These are phyloP conservation scores for Barnettozyma californica DNA, from an alignment of 805 yeast genomes.

Conservation along the genomic window DNA sequence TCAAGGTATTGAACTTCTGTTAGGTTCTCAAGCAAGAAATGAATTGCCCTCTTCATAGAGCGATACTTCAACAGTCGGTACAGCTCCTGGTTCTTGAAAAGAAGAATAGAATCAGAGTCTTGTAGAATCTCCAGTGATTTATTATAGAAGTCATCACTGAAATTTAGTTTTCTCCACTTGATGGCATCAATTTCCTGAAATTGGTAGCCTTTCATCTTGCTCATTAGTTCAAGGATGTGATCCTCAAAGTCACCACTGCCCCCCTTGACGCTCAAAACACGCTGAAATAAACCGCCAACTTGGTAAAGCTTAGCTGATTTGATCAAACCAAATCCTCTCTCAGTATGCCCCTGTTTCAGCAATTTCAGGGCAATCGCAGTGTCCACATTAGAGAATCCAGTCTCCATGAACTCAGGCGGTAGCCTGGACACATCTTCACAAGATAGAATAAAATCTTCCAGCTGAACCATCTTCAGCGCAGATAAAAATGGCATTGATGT, in stretches of 20 bases:
- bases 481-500: slow-evolving; percentile 9
- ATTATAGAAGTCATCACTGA: slow-evolving; percentile 7
- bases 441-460: slow-evolving; percentile 11
- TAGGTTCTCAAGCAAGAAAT: not conserved
- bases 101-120: not conserved
- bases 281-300: slow-evolving; percentile 14
- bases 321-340: slow-evolving; percentile 10
- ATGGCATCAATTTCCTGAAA: slow-evolving; percentile 10
- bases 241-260: slow-evolving; percentile 1
- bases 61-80: slow-evolving; percentile 8
- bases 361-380: slow-evolving; percentile 9
- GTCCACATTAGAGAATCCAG: slow-evolving; percentile 14
- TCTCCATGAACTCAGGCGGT: slow-evolving; percentile 14
- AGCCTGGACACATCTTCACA: slow-evolving; percentile 10
- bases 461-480: slow-evolving; percentile 11
- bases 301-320: not conserved
- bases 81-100: slow-evolving; percentile 11
- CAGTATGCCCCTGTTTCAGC: slow-evolving; percentile 1
- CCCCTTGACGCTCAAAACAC: slow-evolving; percentile 3
- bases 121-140: slow-evolving; percentile 5
- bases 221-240: slow-evolving; percentile 5
- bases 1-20: not conserved
- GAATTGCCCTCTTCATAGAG: slow-evolving; percentile 1
- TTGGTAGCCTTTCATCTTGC: not conserved
- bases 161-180: slow-evolving; percentile 6